These are phyloP conservation scores for Fusarium multiceps DNA, from an alignment of 2,329 filamentous ascomycete genomes.

Conservation along the genomic window DNA sequence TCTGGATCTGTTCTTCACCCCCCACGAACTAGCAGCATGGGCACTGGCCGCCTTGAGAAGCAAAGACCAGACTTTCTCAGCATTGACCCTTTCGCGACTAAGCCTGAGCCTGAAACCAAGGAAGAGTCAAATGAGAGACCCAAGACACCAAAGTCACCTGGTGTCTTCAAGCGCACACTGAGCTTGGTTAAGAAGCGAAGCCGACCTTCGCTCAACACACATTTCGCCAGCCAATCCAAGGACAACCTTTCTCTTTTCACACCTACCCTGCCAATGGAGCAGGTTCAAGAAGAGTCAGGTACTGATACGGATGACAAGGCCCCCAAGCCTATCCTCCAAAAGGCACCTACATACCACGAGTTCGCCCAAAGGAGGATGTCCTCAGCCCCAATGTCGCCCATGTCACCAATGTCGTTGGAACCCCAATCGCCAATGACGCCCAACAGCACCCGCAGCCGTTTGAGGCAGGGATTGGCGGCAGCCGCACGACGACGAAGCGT, in stretches of 20 bases:
- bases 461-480: constrained; percentile 41
- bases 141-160: constrained; percentile 56
- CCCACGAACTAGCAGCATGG: constrained; percentile 59
- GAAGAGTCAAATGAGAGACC: constrained; percentile 48
- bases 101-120: constrained; percentile 46
- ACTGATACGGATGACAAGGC: constrained; percentile 41
- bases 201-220: constrained; percentile 58
- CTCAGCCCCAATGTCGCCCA: constrained; percentile 44
- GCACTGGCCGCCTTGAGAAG: constrained; percentile 50
- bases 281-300: constrained; percentile 49
- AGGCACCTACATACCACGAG: constrained; percentile 59
- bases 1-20: constrained; percentile 52
- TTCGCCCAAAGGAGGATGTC: constrained; percentile 58
- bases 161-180: constrained; percentile 64
- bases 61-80: constrained; percentile 61
- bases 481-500: constrained; percentile 55
- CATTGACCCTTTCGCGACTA: constrained; percentile 64
- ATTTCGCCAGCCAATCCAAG: constrained; percentile 50
- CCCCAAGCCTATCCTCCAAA: constrained; percentile 39
- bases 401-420: constrained; percentile 45
- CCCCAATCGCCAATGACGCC: constrained; percentile 45
- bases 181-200: constrained; percentile 67
- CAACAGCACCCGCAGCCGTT: constrained; percentile 41
- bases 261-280: constrained; percentile 49
- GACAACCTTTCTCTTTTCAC: constrained; percentile 48